Conservation (phyloP, 352 stramenopile species). For the Pythium utonaiense region DNA sequence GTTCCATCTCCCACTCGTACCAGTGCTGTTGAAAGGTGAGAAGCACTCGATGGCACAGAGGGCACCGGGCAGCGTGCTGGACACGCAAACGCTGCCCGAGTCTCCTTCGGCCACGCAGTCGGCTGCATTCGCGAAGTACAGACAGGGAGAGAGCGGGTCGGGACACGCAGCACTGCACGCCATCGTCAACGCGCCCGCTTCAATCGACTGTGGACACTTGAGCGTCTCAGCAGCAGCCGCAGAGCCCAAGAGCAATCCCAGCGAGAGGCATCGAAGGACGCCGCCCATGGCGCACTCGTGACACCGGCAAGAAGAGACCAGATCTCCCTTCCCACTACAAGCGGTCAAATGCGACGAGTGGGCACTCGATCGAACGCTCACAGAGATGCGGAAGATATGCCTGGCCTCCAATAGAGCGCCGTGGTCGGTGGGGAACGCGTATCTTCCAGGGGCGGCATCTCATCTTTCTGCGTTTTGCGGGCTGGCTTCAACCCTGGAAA, state of each 20-base stretch:
- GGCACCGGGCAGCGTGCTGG: background rate
- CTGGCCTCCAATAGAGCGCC: background rate
- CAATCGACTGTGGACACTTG: conserved; percentile 12
- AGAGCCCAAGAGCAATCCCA: background rate
- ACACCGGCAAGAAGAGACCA: background rate
- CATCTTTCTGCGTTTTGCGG: too few relatives aligned
- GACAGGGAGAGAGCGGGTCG: conserved; percentile 13
- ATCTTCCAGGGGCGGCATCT: too few relatives aligned
- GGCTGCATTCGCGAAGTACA: conserved; percentile 12
- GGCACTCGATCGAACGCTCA: background rate
- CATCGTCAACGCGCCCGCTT: conserved; percentile 18
- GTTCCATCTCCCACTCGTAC: conserved; percentile 24
- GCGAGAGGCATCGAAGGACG: background rate
- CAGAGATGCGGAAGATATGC: background rate
- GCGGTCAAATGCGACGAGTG: background rate
- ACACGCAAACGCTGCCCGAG: conserved; percentile 13
- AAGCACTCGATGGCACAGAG: conserved; percentile 41
- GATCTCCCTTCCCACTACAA: too few relatives aligned
- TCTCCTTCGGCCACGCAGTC: conserved; percentile 11
- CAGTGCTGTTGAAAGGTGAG: conserved; percentile 26
- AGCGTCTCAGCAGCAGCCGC: background rate
- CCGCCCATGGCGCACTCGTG: background rate
- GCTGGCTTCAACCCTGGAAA: background rate
- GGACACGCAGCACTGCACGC: conserved; percentile 12
- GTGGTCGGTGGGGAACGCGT: background rate